Percentiles rank a stretch among this genome's conserved stretches.
These are phyloP conservation scores for Rhodotorula sp. DNA, from an alignment of 1,284 basidiomycete genomes.

Conservation along the genomic window DNA sequence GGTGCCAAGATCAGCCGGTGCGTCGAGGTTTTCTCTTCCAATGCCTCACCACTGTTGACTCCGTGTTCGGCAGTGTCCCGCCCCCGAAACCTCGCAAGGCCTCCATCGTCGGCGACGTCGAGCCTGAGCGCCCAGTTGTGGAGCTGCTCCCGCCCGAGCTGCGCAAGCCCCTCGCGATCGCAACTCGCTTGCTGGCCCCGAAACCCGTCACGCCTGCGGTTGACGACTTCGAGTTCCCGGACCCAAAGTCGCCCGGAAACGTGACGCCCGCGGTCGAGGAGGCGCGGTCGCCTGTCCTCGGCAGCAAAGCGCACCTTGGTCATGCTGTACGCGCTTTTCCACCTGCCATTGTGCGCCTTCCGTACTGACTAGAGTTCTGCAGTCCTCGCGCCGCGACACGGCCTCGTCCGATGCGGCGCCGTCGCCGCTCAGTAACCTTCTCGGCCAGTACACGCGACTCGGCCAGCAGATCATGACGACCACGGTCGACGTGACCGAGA, in stretches of 20 bases:
- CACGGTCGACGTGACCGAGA: slow-evolving; percentile 23
- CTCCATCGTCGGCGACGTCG: slow-evolving; percentile 3
- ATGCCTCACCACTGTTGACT: background rate
- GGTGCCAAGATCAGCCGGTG: slow-evolving; percentile 37
- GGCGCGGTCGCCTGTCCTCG: slow-evolving; percentile 11
- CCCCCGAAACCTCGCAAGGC: slow-evolving; percentile 27
- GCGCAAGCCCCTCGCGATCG: slow-evolving; percentile 63
- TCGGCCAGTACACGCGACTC: slow-evolving; percentile 33
- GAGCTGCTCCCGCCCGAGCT: slow-evolving; percentile 65
- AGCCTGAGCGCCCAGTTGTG: slow-evolving; percentile 48
- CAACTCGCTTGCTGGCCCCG: slow-evolving; percentile 47
- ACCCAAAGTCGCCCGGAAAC: slow-evolving; percentile 39
- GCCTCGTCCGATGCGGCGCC: slow-evolving; percentile 17
- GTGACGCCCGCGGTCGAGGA: slow-evolving; percentile 27
- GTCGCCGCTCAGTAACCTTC: slow-evolving; percentile 24
- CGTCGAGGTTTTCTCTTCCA: background rate
- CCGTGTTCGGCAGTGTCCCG: slow-evolving; percentile 14
- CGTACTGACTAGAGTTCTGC: background rate
- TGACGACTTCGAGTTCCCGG: slow-evolving; percentile 42
- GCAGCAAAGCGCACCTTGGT: slow-evolving; percentile 4
- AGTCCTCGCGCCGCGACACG: slow-evolving; percentile 29
- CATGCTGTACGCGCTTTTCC: too few relatives aligned
- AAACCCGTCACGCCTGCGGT: slow-evolving; percentile 18
- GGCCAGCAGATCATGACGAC: slow-evolving; percentile 31
- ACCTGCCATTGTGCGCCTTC: background rate